Evolutionary conservation across 2,329 filamentous ascomycete species (phyloP).

Genomic region (Trichoderma endophyticum): DNA sequence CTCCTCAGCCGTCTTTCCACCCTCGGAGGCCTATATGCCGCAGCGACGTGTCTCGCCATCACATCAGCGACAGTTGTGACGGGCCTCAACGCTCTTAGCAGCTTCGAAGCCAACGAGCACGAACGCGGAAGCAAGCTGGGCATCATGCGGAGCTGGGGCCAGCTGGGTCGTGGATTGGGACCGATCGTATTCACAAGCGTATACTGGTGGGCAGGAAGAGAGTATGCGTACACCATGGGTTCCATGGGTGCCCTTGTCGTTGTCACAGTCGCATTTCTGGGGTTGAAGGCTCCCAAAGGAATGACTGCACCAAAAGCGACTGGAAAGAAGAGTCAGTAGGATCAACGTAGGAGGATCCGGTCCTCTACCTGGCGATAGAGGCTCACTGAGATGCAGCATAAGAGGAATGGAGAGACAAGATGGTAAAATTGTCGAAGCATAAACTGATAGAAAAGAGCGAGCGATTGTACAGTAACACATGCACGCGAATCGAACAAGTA

Average conservation of each 20-base stretch:
- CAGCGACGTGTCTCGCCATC: constrained; percentile 79
- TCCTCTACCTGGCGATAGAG: not conserved
- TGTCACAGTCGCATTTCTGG: constrained; percentile 64
- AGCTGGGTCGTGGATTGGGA: constrained; percentile 81
- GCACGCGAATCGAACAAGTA: not conserved
- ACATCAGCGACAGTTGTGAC: constrained; percentile 95
- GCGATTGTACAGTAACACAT: not conserved
- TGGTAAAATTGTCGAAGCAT: not conserved
- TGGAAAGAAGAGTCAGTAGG: constrained; percentile 25
- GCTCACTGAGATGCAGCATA: too few species aligned
- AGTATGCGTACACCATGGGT: constrained; percentile 78
- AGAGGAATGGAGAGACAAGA: not conserved
- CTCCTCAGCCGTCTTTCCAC: constrained; percentile 69
- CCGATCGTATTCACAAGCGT: constrained; percentile 89
- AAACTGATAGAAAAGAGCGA: not conserved
- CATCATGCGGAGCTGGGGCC: constrained; percentile 75
- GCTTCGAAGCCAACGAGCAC: constrained; percentile 76
- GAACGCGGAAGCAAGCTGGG: constrained; percentile 87
- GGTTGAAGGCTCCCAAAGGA: constrained; percentile 61
- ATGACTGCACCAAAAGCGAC: constrained; percentile 19
- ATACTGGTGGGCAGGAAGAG: constrained; percentile 97
- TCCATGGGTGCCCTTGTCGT: constrained; percentile 77
- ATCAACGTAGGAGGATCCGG: not conserved
- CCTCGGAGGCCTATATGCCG: constrained; percentile 69
- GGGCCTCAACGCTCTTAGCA: constrained; percentile 84